phyloP scores from a whole-genome alignment of 352 stramenopile genomes.

The Globisporangium cylindrosporum region DNA sequence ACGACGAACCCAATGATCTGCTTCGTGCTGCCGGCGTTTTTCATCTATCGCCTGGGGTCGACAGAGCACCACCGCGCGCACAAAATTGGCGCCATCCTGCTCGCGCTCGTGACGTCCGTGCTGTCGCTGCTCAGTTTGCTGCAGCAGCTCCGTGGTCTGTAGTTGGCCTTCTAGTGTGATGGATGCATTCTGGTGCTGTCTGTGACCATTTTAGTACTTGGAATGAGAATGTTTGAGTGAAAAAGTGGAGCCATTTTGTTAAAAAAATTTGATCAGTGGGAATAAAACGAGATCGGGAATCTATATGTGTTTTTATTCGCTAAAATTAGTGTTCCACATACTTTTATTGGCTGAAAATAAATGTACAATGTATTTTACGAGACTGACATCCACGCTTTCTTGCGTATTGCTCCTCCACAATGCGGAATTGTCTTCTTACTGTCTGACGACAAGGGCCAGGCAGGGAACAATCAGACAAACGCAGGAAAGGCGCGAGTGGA shows the following conservation, averaged over 20 bases:
- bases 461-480: background rate
- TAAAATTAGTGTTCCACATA: background rate
- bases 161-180: background rate
- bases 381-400: background rate
- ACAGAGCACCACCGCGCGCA: constrained; percentile 31
- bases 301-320: background rate
- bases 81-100: constrained; percentile 38
- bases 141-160: constrained; percentile 32
- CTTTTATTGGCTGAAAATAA: background rate
- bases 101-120: constrained; percentile 44
- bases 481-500: background rate
- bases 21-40: constrained; percentile 85
- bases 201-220: background rate
- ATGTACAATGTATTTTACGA: background rate
- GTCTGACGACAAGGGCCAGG: background rate
- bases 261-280: background rate
- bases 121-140: constrained; percentile 59
- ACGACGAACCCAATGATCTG: constrained; percentile 88
- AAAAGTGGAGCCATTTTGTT: background rate
- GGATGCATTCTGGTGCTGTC: background rate
- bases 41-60: constrained; percentile 53
- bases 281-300: constrained; percentile 1
- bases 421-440: background rate
- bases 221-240: background rate
- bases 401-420: background rate